These are phyloP conservation scores for Begonia peltatifolia DNA, from an alignment of 306 rosid genomes.

Conservation along the genomic window DNA sequence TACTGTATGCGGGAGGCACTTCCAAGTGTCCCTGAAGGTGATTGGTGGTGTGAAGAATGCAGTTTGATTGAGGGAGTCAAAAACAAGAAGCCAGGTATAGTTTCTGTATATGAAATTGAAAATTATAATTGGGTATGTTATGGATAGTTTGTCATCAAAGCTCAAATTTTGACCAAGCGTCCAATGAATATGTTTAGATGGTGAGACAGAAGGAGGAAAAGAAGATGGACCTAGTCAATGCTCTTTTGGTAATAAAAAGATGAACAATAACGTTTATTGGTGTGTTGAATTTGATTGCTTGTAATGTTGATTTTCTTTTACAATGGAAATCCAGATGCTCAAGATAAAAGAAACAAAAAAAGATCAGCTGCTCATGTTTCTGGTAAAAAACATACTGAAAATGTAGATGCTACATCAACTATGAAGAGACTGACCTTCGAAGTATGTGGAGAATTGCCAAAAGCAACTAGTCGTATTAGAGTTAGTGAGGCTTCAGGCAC, in stretches of 20 bases:
- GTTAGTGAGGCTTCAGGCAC: conserved; percentile 55
- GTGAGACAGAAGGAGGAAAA: conserved; percentile 19
- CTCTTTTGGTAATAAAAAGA: conserved; percentile 46
- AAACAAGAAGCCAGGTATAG: conserved; percentile 52
- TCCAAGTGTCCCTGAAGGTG: conserved; percentile 57
- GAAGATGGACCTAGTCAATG: conserved; percentile 27
- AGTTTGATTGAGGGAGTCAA: conserved; percentile 38
- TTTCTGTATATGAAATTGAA: conserved; percentile 5
- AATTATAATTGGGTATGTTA: background rate
- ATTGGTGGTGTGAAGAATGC: conserved; percentile 93
- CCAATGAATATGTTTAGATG: conserved; percentile 14
- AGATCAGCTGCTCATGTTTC: conserved; percentile 28
- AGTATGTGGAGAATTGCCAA: conserved; percentile 45
- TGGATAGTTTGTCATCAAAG: no score
- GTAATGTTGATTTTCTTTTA: background rate
- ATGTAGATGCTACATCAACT: conserved; percentile 32
- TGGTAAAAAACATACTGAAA: conserved; percentile 51
- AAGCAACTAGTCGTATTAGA: conserved; percentile 46
- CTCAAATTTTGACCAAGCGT: no score
- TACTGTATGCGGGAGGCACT: conserved; percentile 91
- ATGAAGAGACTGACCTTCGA: conserved; percentile 62
- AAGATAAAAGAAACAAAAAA: conserved; percentile 25
- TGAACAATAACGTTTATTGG: conserved; percentile 15
- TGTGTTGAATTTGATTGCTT: no score
- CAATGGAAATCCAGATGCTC: conserved; percentile 22